A percentile compares a stretch with the other conserved stretches of the same genome.
These are phyloP conservation scores for Trifolium fragiferum DNA, from an alignment of 306 rosid genomes.

Conservation along the genomic window DNA sequence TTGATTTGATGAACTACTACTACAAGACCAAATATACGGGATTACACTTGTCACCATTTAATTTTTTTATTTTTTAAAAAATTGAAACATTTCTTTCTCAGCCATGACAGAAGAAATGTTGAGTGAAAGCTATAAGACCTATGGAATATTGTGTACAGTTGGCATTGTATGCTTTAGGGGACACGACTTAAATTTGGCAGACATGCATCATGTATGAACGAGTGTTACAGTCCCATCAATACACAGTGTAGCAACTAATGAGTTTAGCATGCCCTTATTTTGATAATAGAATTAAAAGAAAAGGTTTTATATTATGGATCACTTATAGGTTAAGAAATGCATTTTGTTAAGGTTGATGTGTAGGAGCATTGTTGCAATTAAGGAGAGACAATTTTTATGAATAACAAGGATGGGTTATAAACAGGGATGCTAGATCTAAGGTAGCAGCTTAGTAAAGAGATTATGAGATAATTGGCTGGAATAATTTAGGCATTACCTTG, in stretches of 20 bases:
- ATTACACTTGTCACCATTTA: background rate
- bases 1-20: conserved; percentile 8
- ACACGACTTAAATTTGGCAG: background rate
- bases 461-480: conserved; percentile 24
- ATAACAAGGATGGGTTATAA: conserved; percentile 27
- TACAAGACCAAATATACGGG: background rate
- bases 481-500: background rate
- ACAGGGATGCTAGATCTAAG: conserved; percentile 28
- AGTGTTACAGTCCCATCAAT: background rate
- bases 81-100: conserved; percentile 6
- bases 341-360: conserved; percentile 1
- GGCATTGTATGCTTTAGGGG: conserved; percentile 5
- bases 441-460: conserved; percentile 8
- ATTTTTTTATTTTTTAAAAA: too few relatives aligned
- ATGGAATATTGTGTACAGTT: conserved; percentile 9
- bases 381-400: background rate
- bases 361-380: background rate
- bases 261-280: background rate
- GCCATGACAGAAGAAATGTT: background rate
- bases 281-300: conserved; percentile 12
- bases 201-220: background rate
- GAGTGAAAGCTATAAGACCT: background rate
- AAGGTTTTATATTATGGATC: conserved; percentile 8
- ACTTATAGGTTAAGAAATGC: conserved; percentile 22
- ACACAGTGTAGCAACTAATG: background rate